Evolutionary conservation across 2,329 filamentous ascomycete species (phyloP), one percentile per base, ranked within the genome.

Genomic region (Neonectria magnoliae): DNA sequence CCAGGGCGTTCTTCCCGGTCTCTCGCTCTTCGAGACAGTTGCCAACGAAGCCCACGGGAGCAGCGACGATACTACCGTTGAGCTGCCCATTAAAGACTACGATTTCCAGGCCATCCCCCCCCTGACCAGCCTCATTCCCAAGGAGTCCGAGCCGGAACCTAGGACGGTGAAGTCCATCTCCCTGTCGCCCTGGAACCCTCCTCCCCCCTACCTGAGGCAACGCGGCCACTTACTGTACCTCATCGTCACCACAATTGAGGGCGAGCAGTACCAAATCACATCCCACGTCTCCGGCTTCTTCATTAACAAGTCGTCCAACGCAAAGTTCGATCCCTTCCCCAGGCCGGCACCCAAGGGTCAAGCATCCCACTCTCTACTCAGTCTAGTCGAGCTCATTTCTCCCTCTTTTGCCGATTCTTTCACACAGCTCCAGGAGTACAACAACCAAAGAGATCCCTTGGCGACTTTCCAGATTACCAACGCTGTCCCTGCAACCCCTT

Each of bases 391-490:
- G 56, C 84, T 92, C 62, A 80, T 99, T 38, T 98, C 96, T 8
- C 89, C 93, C 1, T 94, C 93, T 0, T 99, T 99, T 79, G 82
- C 88, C 60, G 82, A 87, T 14, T 86, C 91, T 2, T 98, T 98
- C 79, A 83, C 88, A 69, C 85, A 90, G 66, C 84, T 98, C 50
- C 92, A 97, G 75, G 92, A 97, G 75, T 90, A 89, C 79, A 97
- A 96, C 80, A 92, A 91, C 78, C 86, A 89, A 75, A 92, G 91
- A 75, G 96, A 99, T 73, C 93, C 96, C 33, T 83, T 99, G 63
- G 91, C 94, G 33, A 96, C 93, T 52, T 98, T 97, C 83, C 94
- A 97, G 78, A 94, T 98, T 77, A 96, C 95, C 57, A 98, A 98
- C 79, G 91, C 95, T 29, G 93, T 97, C 58, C 96, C 96, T 1